Evolutionary conservation across 371 early-diverging fungal species (phyloP), one percentile per base, ranked within the genome.

Genomic region (Syncephalis plumigaleata): DNA sequence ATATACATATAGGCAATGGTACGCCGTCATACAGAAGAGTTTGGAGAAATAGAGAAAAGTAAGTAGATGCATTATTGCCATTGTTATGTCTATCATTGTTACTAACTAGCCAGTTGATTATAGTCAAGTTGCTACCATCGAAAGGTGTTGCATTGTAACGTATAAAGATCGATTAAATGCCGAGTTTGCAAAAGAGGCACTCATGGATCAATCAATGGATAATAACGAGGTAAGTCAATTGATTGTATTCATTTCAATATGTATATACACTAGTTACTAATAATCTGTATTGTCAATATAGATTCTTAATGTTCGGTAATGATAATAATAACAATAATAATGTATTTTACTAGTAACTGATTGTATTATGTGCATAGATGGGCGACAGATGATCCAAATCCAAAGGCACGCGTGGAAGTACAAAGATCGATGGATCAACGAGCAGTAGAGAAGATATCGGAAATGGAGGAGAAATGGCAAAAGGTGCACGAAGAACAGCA

Each of bases 131-230:
- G 9, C 53, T 88, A 24, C 58, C 56, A 26, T 64, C 68, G 20
- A 78, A 83, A 49, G 81, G 77, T 15, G 83, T 84, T 11, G 87
- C 82, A 1, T 87, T 62, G 82, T 88, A 3, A 76, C 79, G 7
- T 88, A 80, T 55, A 65, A 64, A 47, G 59, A 63, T 20, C 66
- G 84, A 38, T 55, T 65, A 20, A 77, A 71, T 52, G 87, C 89
- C 4, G 89, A 88, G 61, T 85, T 88, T 60, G 90, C 87, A 5
- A 80, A 80, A 55, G 90, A 87, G 55, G 90, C 90, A 8, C 87
- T 89, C 87, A 71, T 73, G 56, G 73, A 77, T 44, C 90, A 89
- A 49, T 67, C 76, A 11, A 51, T 89, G 44, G 86, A 89, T 52
- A 63, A 71, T 53, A 68, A 68, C 42, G 79, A 65, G 51, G 64